Evolutionary conservation across 2,329 filamentous ascomycete genomes (phyloP).

Genomic region (Daldinia sp.): DNA sequence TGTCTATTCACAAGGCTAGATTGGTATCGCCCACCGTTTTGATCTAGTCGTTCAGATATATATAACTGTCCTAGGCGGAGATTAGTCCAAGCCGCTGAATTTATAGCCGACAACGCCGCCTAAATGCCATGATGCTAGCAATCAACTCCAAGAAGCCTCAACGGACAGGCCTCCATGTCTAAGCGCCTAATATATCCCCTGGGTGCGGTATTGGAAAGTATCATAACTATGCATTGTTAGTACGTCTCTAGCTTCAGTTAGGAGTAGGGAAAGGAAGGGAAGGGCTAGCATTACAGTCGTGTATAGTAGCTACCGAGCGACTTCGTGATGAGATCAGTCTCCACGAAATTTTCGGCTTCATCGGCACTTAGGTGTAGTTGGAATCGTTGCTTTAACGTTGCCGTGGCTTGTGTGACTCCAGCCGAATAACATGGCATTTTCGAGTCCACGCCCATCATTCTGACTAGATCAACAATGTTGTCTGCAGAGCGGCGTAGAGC

Average conservation of each 20-base stretch:
- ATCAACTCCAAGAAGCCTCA: conserved; percentile 39
- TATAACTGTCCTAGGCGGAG: conserved; percentile 38
- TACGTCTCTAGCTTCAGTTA: conserved; percentile 13
- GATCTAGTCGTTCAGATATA: conserved; percentile 45
- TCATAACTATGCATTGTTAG: conserved; percentile 70
- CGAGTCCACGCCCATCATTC: conserved; percentile 85
- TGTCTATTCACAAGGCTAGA: conserved; percentile 42
- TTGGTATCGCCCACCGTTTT: conserved; percentile 33
- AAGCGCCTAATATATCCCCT: conserved; percentile 79
- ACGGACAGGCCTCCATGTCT: conserved; percentile 30
- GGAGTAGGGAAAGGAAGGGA: background rate
- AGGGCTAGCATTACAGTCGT: conserved; percentile 72
- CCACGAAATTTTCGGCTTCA: conserved; percentile 84
- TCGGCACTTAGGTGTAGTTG: conserved; percentile 86
- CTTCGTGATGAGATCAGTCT: conserved; percentile 82
- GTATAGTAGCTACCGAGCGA: conserved; percentile 89
- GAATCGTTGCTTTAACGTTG: conserved; percentile 77
- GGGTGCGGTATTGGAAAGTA: conserved; percentile 88
- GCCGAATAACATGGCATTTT: conserved; percentile 87
- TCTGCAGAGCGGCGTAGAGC: conserved; percentile 83
- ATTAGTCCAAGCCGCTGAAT: conserved; percentile 47
- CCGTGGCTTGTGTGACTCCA: conserved; percentile 77
- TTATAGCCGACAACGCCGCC: conserved; percentile 51
- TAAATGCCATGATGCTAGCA: conserved; percentile 50
- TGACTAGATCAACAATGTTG: conserved; percentile 83